Percentiles rank a stretch among this genome's conserved stretches.
Evolutionary conservation across 495 filamentous ascomycete genomes (phyloP).

Genomic region (Hyaloscypha variabilis): DNA sequence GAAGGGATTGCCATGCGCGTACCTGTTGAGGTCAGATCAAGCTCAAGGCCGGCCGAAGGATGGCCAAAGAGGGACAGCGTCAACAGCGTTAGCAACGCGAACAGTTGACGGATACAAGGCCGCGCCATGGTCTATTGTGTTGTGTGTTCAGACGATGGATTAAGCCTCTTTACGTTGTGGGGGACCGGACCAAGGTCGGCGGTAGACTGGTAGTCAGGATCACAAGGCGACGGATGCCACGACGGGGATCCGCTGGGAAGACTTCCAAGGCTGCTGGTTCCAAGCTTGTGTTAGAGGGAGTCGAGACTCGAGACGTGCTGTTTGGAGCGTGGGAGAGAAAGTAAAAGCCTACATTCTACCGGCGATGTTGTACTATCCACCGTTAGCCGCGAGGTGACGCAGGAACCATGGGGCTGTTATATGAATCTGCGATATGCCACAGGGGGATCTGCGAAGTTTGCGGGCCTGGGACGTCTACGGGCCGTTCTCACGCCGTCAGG

Average conservation of each 20-base stretch:
- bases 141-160: background rate
- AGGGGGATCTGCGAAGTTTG: too few relatives aligned
- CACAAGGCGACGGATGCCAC: background rate
- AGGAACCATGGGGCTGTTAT: too few relatives aligned
- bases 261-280: too few relatives aligned
- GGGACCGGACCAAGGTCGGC: too few relatives aligned
- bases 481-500: too few relatives aligned
- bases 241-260: background rate
- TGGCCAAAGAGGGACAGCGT: background rate
- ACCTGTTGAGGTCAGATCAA: conserved; percentile 4
- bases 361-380: too few relatives aligned
- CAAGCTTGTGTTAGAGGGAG: too few relatives aligned
- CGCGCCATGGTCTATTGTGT: background rate
- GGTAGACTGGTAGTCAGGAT: background rate
- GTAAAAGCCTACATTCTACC: background rate
- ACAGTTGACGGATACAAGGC: background rate
- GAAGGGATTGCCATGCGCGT: background rate
- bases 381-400: too few relatives aligned
- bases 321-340: too few relatives aligned
- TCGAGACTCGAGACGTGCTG: too few relatives aligned
- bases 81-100: background rate
- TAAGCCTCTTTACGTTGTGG: background rate
- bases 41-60: background rate
- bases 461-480: too few relatives aligned
- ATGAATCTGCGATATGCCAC: too few relatives aligned